A percentile compares a stretch with the other conserved stretches of the same genome.
These are phyloP conservation scores for Symbiodinium pilosum DNA, from an alignment of 73 alveolate genomes.

Conservation along the genomic window DNA sequence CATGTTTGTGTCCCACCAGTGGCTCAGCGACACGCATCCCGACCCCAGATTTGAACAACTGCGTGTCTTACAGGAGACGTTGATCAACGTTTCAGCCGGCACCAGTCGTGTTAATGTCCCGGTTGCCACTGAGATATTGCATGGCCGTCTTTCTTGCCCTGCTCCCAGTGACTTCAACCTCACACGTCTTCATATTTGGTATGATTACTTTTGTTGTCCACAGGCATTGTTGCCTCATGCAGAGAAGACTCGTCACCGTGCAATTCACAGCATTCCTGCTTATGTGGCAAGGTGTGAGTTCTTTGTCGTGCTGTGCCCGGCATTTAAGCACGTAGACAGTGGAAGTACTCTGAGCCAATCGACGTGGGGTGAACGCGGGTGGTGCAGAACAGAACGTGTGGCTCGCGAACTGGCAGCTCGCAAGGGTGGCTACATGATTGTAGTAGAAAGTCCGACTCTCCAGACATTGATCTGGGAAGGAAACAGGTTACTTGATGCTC, in stretches of 20 bases:
- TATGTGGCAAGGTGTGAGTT: neutral
- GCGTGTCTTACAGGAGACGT: neutral
- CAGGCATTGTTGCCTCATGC: neutral
- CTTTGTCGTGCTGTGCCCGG: neutral
- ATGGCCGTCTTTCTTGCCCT: neutral
- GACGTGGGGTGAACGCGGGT: neutral
- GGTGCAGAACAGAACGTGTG: neutral
- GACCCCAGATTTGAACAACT: slow-evolving; percentile 11
- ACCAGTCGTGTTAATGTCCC: neutral
- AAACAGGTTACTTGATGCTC: neutral
- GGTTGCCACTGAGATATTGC: neutral
- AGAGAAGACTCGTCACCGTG: neutral
- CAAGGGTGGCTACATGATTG: neutral
- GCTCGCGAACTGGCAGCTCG: slow-evolving; percentile 4
- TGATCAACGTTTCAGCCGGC: neutral
- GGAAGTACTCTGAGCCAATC: too few species aligned
- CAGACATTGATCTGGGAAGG: neutral
- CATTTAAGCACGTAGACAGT: neutral
- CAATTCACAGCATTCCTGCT: neutral
- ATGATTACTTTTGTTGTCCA: slow-evolving; percentile 12
- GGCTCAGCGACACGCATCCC: slow-evolving; percentile 7
- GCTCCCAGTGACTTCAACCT: neutral
- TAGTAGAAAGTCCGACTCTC: neutral
- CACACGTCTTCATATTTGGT: neutral
- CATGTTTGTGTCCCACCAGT: slow-evolving; percentile 38